Base-by-base conservation (phyloP, 2,329 filamentous ascomycete species). In the Calycina marina region DNA sequence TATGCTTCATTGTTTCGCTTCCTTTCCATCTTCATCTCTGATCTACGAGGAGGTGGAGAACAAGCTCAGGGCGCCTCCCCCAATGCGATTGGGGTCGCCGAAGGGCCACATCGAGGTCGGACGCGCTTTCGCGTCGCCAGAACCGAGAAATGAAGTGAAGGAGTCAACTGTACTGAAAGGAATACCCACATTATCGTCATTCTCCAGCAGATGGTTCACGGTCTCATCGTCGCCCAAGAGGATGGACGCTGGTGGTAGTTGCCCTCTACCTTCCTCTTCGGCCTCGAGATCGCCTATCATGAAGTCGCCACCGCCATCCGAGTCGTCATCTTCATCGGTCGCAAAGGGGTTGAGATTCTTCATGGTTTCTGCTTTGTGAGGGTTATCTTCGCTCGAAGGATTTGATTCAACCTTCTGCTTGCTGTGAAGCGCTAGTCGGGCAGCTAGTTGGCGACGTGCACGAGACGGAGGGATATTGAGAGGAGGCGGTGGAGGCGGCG, bases 371-470 rank as follows among this genome's bases (percentile, higher is more conserved):
- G 25, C 28, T 11, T 40, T 36, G 25, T 47, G 44, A 4, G 31
- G 30, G 27, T 45, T 41, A 5, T 25, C 31, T 16, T 18, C 35
- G 26, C 43, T 44, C 4, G 31, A 16, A 3, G 26, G 18, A 17
- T 28, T 31, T 6, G 25, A 28, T 17, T 44, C 39, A 2, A 37
- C 28, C 14, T 48, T 49, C 42, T 72, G 71, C 54, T 82, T 77
- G 44, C 75, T 72, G 43, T 83, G 79, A 56, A 79, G 71, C 2
- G 82, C 72, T 48, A 96, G 66, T 9, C 86, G 74, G 9, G 82
- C 81, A n/a, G 85, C 86, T n/a, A 96, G 69, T 55, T 93, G 84
- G 34, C 84, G 67, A 31, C 88, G 74, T 5, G 88, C 88, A 32
- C 88, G 74, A 5, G 84, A 92, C 2, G 88, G 86, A 1, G 81